A percentile compares a stretch with the other conserved stretches of the same genome.
These are phyloP conservation scores for Tricholoma bakamatsutake DNA, from an alignment of 768 basidiomycete species.

Conservation along the genomic window DNA sequence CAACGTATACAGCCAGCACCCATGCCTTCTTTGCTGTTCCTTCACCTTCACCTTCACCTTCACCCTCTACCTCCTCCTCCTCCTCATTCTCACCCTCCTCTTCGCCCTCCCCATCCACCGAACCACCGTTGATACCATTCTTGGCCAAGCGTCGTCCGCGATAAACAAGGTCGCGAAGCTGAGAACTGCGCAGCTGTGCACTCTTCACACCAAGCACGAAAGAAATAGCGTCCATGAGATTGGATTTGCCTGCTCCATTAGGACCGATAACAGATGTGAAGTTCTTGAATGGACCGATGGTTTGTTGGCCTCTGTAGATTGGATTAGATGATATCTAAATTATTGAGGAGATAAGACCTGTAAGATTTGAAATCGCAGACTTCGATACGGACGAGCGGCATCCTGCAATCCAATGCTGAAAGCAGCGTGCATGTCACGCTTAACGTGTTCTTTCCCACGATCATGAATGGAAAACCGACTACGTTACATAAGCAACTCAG, in stretches of 20 bases:
- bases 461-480: too few species aligned
- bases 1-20: conserved; percentile 90
- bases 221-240: conserved; percentile 99
- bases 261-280: conserved; percentile 98
- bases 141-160: conserved; percentile 72
- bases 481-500: too few species aligned
- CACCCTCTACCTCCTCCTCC: conserved; percentile 38
- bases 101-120: conserved; percentile 27
- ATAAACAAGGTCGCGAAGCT: conserved; percentile 93
- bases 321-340: not conserved
- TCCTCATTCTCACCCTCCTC: conserved; percentile 49
- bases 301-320: conserved; percentile 61
- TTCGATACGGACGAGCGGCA: conserved; percentile 85
- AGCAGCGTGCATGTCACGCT: not conserved
- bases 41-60: conserved; percentile 55
- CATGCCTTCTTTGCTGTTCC: conserved; percentile 89
- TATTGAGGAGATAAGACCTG: conserved; percentile 32
- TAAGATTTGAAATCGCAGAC: conserved; percentile 98
- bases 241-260: conserved; percentile 98
- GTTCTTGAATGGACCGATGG: conserved; percentile 85
- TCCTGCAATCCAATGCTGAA: conserved; percentile 18
- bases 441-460: conserved; percentile 1
- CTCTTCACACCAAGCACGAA: conserved; percentile 97
- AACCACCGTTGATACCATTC: conserved; percentile 24
- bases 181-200: conserved; percentile 85